Percentiles rank a stretch among this genome's conserved stretches.
phyloP scores from a whole-genome alignment of 257 asterid genomes.

The Salvia miltiorrhiza region DNA sequence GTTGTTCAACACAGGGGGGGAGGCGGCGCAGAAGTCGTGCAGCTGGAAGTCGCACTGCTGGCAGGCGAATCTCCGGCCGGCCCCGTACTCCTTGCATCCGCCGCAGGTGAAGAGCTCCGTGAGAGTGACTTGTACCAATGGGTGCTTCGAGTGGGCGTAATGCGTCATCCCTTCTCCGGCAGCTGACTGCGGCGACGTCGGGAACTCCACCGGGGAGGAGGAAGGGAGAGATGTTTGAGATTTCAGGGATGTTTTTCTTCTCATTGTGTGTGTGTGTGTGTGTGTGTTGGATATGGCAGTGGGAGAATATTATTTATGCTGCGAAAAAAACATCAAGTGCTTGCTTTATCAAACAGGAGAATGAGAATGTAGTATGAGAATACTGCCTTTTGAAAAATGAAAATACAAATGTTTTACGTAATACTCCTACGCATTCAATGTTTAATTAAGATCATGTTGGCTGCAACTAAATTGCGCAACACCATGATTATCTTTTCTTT shows the following conservation, averaged over 20 bases:
- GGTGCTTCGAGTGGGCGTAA: slow-evolving; percentile 62
- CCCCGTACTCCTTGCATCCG: slow-evolving; percentile 81
- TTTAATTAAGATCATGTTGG: no score
- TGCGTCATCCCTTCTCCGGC: slow-evolving; percentile 50
- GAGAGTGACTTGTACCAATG: slow-evolving; percentile 39
- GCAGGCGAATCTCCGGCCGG: slow-evolving; percentile 68
- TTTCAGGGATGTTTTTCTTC: slow-evolving; percentile 6
- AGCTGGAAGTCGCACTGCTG: slow-evolving; percentile 77
- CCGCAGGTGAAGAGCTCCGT: slow-evolving; percentile 53
- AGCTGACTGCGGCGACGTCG: slow-evolving; percentile 47
- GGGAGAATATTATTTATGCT: slow-evolving; percentile 40
- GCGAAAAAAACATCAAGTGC: slow-evolving; percentile 11
- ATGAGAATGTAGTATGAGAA: no score
- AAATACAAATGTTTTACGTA: neutral
- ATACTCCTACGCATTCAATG: no score
- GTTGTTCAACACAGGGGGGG: slow-evolving; percentile 46
- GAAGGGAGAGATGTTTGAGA: slow-evolving; percentile 5
- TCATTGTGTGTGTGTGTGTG: slow-evolving; percentile 7
- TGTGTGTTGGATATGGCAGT: slow-evolving; percentile 21
- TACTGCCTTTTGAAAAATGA: neutral
- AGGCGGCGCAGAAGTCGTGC: slow-evolving; percentile 63
- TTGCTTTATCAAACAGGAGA: slow-evolving; percentile 8
- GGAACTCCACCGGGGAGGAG: slow-evolving; percentile 38
- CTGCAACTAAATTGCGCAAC: no score
- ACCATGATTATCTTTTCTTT: no score